Base-by-base conservation (phyloP, 768 basidiomycete genomes). In the Boletus huronensis region DNA sequence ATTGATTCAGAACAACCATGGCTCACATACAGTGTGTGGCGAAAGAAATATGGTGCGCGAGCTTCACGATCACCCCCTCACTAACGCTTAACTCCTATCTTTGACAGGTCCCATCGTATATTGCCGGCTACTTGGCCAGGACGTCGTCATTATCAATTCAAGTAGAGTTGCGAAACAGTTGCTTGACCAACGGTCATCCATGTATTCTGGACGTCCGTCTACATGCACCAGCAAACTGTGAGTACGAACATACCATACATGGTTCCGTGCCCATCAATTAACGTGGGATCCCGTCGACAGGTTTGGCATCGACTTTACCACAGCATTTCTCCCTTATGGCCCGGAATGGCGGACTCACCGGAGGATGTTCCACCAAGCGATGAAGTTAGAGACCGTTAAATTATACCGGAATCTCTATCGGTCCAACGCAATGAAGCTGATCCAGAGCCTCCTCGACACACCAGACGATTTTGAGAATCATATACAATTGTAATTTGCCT, bases 101-200 rank as follows among this genome's bases (percentile, higher is more conserved):
- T n/a, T 34, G 42, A 21, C 49, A 71, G 68, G 68, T 4, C 61
- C 67, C 9, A 58, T 71, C 31, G 63, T 71, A 19, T 63, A 71
- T 28, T 69, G 64, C 35, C 57, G 50, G 35, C 50, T 69, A 8
- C 57, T 69, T 6, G 63, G 67, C 23, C 69, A 69, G 34, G 50
- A 57, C 7, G 52, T 70, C 21, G 43, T 69, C 36, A 52, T 69
- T 47, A 65, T 69, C 38, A 70, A 67, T 32, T 69, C 69, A 5
- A 53, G 45, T 13, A 60, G 36, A 25, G 53, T 69, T 9, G 68
- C 68, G 25, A 64, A 46, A 43, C 61, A 71, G 35, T 39, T 69
- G 36, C 64, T 69, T 41, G 65, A 71, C 50, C 62, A 70, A 32
- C 65, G 70, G 23, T 71, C 68, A 14, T 60, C 65, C 17, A 48